Evolutionary conservation across 768 basidiomycete species (phyloP).

Genomic region (Cubamyces sp.): DNA sequence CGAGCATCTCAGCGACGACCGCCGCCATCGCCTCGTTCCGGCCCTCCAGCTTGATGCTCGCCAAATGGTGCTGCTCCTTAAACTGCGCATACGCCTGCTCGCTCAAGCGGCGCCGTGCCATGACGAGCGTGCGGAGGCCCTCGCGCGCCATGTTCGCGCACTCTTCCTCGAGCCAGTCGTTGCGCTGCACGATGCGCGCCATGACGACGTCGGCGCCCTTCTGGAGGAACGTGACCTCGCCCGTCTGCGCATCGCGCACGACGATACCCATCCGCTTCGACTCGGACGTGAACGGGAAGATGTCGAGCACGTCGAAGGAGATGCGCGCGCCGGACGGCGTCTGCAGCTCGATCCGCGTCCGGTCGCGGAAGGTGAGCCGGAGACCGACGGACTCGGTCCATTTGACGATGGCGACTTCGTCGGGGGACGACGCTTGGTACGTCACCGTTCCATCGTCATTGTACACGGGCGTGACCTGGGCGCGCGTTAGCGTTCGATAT

Average conservation of each 20-base stretch:
- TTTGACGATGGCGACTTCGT: constrained; percentile 97
- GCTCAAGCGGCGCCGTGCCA: constrained; percentile 80
- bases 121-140: constrained; percentile 91
- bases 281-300: constrained; percentile 99
- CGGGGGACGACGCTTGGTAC: constrained; percentile 98
- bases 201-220: constrained; percentile 99
- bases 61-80: constrained; percentile 69
- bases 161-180: constrained; percentile 99
- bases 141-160: constrained; percentile 98
- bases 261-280: constrained; percentile 99
- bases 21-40: constrained; percentile 79
- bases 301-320: constrained; percentile 84
- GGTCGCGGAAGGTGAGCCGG: constrained; percentile 86
- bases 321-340: constrained; percentile 67
- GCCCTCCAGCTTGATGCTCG: constrained; percentile 78
- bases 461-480: constrained; percentile 89
- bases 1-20: constrained; percentile 78
- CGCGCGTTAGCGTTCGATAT: not conserved
- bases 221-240: constrained; percentile 88
- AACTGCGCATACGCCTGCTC: constrained; percentile 74
- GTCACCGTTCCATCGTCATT: constrained; percentile 96
- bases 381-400: constrained; percentile 97
- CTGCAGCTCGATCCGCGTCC: constrained; percentile 85
- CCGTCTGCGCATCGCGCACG: constrained; percentile 74
- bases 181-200: constrained; percentile 91